phyloP scores from a whole-genome alignment of 495 filamentous ascomycete species.

The Penicillium manginii region DNA sequence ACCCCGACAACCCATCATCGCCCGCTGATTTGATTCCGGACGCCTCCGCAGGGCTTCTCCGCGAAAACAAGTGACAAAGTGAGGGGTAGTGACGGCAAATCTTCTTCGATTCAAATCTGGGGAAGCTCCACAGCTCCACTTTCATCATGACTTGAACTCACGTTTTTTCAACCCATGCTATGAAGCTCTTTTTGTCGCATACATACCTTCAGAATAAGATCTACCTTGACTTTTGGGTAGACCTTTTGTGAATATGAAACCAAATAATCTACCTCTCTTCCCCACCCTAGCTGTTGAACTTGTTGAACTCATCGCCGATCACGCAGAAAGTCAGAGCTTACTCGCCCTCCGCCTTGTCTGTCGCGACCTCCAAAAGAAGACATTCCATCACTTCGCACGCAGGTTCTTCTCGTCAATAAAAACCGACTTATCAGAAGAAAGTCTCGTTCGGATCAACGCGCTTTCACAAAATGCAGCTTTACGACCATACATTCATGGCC shows the following conservation, averaged over 20 bases:
- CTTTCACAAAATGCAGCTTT: constrained; percentile 23
- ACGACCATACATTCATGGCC: constrained; percentile 22
- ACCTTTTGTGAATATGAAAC: not conserved
- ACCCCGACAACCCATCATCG: not conserved
- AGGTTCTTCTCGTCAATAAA: constrained; percentile 30
- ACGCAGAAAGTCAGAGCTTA: constrained; percentile 14
- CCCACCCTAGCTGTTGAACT: constrained; percentile 28
- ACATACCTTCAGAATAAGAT: not conserved
- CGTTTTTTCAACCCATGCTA: not conserved
- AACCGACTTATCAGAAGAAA: constrained; percentile 30
- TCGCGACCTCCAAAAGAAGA: constrained; percentile 29
- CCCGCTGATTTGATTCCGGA: not conserved
- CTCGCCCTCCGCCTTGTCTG: constrained; percentile 28
- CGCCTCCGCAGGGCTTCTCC: constrained; percentile 1
- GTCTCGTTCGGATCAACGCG: constrained; percentile 25
- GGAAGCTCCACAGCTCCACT: constrained; percentile 26
- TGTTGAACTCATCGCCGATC: constrained; percentile 26
- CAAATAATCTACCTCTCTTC: constrained; percentile 5
- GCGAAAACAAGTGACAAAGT: constrained; percentile 9
- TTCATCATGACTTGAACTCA: constrained; percentile 7
- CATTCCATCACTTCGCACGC: constrained; percentile 31
- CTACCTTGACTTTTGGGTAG: not conserved
- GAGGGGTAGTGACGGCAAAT: constrained; percentile 24
- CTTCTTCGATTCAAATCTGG: constrained; percentile 21
- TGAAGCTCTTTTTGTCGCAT: not conserved